phyloP scores from a whole-genome alignment of 345 rosid genomes.

The Aquilaria malaccensis region DNA sequence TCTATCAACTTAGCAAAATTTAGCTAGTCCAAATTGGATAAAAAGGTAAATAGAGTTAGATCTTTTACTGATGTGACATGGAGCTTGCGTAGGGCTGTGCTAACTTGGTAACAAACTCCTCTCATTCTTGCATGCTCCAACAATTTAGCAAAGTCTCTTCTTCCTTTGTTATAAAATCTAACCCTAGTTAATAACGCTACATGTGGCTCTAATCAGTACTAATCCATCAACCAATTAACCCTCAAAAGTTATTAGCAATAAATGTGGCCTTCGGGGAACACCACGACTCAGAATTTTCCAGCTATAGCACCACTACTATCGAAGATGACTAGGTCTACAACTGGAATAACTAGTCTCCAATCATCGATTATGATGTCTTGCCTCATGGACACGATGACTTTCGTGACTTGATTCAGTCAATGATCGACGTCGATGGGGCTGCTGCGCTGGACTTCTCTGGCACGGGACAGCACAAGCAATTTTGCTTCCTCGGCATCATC shows the following conservation, averaged over 20 bases:
- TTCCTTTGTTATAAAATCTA: neutral
- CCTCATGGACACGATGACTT: conserved; percentile 43
- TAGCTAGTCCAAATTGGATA: too few species aligned
- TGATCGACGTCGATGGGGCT: conserved; percentile 39
- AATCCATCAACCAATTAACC: neutral
- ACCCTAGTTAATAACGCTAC: neutral
- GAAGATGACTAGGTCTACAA: conserved; percentile 28
- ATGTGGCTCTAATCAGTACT: neutral
- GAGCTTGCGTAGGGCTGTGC: too few species aligned
- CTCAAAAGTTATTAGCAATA: conserved; percentile 27
- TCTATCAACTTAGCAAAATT: too few species aligned
- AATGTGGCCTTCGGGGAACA: conserved; percentile 40
- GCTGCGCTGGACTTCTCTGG: conserved; percentile 7
- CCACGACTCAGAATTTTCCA: conserved; percentile 37
- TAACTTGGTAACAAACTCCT: too few species aligned
- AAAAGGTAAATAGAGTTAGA: too few species aligned
- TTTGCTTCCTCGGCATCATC: conserved; percentile 30
- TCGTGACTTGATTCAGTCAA: conserved; percentile 58
- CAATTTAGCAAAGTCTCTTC: too few species aligned
- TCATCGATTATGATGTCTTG: conserved; percentile 64
- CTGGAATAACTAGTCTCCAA: conserved; percentile 65
- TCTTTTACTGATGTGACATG: too few species aligned
- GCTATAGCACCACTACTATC: conserved; percentile 30
- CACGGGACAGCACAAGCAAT: conserved; percentile 20
- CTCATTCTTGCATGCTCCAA: too few species aligned